Evolutionary conservation across 305 asterid species (phyloP), one percentile per base, ranked within the genome.

Genomic region (Fraxinus albicans): DNA sequence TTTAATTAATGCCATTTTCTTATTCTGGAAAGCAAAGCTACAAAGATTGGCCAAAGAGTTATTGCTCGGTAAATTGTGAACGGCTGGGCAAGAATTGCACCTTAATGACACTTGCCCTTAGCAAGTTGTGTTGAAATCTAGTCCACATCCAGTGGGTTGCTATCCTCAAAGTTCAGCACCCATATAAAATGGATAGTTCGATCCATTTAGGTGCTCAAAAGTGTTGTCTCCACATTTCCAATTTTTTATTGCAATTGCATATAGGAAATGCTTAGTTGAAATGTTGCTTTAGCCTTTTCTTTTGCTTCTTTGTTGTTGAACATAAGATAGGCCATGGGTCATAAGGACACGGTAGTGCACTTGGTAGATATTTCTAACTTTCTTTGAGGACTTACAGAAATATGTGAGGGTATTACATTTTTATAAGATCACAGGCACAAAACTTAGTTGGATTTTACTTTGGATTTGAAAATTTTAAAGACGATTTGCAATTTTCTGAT

Each of bases 1-100:
- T 36, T 38, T 77, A 50, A 84, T 81, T 58, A 21, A 80, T 79
- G 63, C 63, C 6, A 42, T 21, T 50, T 67, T 60, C 69, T 79
- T 77, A 17, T 80, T 78, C 29, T 88, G 86, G 75, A 84, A 94
- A 94, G 98, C 83, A 93, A 94, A 88, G 88, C 96, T 58, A 94
- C 97, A 0, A 90, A 87, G 87, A 95, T 96, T 13, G 98, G 96
- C 10, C 10, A 90, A 55, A 91, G 97, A 85, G 94, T 93, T 40
- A 94, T 92, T 76, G 91, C 96, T 65, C 85, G 95, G 69, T 83
- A 95, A 84, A 87, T 91, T 72, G 95, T 96, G 25, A 93, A 94
- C 89, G 97, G 98, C 13, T 90, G 96, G 33, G 79, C 84, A 83
- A 91, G 96, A 86, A 91, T 94, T 85, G 89, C 98, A 6, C 90